Conservation (phyloP, 768 basidiomycete genomes). For the Lentinula sp. region DNA sequence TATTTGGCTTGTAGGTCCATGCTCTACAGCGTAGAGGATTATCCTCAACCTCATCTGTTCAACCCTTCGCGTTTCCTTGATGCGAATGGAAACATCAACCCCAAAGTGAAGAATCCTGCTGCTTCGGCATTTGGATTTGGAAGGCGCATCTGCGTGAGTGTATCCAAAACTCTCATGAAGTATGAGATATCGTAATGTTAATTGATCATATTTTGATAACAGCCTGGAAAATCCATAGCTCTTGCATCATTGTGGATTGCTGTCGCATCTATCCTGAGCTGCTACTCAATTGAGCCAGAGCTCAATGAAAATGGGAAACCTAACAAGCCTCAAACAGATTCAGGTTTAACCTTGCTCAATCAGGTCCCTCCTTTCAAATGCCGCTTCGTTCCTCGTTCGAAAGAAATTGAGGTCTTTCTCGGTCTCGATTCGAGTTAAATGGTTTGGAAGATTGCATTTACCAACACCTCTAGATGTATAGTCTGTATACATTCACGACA, state of each 20-base stretch:
- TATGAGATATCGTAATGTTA: not conserved
- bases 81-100: not conserved
- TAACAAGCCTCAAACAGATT: not conserved
- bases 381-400: not conserved
- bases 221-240: constrained; percentile 9
- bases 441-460: too few species aligned
- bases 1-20: not conserved
- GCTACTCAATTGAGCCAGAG: constrained; percentile 7
- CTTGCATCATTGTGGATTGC: constrained; percentile 8
- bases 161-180: not conserved
- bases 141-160: not conserved
- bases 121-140: not conserved
- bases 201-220: not conserved
- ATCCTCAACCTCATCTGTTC: constrained; percentile 4
- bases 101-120: not conserved
- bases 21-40: not conserved
- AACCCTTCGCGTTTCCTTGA: constrained; percentile 6
- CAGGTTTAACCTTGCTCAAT: not conserved
- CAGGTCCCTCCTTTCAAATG: constrained; percentile 5
- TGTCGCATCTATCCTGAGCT: constrained; percentile 9
- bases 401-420: not conserved
- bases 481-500: too few species aligned
- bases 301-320: not conserved
- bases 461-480: too few species aligned
- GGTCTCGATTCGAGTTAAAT: not conserved